Conservation (phyloP, 2,329 filamentous ascomycete genomes). For the Ophiostoma australiae region DNA sequence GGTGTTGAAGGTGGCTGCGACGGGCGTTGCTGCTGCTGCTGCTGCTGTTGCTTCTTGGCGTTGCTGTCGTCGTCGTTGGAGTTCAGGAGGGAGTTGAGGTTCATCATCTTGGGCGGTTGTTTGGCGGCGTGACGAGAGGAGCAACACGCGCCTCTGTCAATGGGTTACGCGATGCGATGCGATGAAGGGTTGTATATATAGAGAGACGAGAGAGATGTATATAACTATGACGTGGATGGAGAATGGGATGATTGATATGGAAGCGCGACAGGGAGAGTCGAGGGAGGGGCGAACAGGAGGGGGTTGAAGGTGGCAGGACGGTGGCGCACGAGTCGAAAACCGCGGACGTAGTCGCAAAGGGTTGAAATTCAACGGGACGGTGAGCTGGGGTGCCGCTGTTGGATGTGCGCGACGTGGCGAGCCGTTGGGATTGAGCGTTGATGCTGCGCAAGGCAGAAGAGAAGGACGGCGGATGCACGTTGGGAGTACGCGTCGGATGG, state of each 20-base stretch:
- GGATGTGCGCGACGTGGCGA: background rate
- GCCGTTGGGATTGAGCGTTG: background rate
- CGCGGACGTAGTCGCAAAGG: background rate
- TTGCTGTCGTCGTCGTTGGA: constrained; percentile 41
- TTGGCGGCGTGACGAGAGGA: constrained; percentile 1
- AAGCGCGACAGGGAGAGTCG: background rate
- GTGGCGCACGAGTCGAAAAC: background rate
- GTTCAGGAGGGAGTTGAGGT: constrained; percentile 53
- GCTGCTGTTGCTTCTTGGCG: constrained; percentile 30
- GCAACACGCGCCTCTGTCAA: constrained; percentile 8
- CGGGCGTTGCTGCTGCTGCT: constrained; percentile 26
- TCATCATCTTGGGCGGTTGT: constrained; percentile 39
- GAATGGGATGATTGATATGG: background rate
- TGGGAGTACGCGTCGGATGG: background rate
- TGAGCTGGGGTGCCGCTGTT: background rate
- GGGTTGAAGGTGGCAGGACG: background rate
- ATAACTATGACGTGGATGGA: background rate
- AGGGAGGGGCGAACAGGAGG: constrained; percentile 6
- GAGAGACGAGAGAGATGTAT: background rate
- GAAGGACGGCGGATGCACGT: background rate
- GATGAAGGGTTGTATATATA: background rate
- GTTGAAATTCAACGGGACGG: background rate
- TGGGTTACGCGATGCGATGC: constrained; percentile 8
- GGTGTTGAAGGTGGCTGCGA: constrained; percentile 34
- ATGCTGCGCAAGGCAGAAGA: background rate